Evolutionary conservation across 345 rosid genomes (phyloP).

Genomic region (Diplotaxis tenuifolia): DNA sequence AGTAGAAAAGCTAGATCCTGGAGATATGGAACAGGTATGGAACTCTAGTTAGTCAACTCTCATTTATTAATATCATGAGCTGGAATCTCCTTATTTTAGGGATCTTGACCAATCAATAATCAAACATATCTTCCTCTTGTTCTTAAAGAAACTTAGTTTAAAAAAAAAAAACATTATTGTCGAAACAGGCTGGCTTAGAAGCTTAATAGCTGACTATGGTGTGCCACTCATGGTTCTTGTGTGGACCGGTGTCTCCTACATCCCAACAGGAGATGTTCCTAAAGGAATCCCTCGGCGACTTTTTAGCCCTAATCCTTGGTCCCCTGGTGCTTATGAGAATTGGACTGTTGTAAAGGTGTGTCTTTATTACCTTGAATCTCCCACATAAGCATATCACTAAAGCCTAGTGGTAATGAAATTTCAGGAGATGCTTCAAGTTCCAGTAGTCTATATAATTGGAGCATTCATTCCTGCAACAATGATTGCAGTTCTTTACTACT

Average conservation of each 20-base stretch:
- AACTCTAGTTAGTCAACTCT: slow-evolving; percentile 16
- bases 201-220: slow-evolving; percentile 89
- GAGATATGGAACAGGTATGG: slow-evolving; percentile 84
- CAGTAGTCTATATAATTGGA: slow-evolving; percentile 75
- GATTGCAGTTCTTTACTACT: slow-evolving; percentile 95
- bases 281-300: slow-evolving; percentile 91
- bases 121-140: slow-evolving; percentile 16
- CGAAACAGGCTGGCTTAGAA: slow-evolving; percentile 76
- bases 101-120: slow-evolving; percentile 27
- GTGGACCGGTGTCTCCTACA: slow-evolving; percentile 89
- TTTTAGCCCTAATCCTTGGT: slow-evolving; percentile 96
- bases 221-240: slow-evolving; percentile 92
- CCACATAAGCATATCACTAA: slow-evolving; percentile 23
- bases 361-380: neutral
- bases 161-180: too few relatives aligned
- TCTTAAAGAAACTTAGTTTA: slow-evolving; percentile 3
- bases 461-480: slow-evolving; percentile 94
- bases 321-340: slow-evolving; percentile 81
- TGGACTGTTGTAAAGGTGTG: slow-evolving; percentile 83
- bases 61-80: slow-evolving; percentile 11
- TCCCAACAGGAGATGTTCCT: slow-evolving; percentile 71
- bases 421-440: slow-evolving; percentile 85
- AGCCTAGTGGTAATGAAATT: neutral
- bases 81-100: slow-evolving; percentile 37
- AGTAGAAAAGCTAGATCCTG: slow-evolving; percentile 91